phyloP scores from a whole-genome alignment of 345 rosid species.

The Orychophragmus violaceus region DNA sequence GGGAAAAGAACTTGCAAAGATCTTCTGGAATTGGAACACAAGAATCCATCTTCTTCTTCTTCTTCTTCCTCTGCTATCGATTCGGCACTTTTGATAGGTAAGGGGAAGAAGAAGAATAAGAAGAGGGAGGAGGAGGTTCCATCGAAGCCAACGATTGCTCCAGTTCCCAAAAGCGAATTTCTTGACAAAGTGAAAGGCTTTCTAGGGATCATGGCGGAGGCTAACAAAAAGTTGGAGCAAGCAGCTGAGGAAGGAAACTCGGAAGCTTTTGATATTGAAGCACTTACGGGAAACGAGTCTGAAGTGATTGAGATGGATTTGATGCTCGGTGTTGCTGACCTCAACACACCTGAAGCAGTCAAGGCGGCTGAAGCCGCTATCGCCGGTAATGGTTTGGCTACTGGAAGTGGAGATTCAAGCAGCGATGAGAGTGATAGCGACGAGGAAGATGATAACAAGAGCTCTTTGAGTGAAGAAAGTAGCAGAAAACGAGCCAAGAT shows the following conservation, averaged over 20 bases:
- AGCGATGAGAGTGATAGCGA: conserved; percentile 23
- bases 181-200: conserved; percentile 66
- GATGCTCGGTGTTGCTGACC: conserved; percentile 90
- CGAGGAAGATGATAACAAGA: not conserved
- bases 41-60: conserved; percentile 5
- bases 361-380: conserved; percentile 77
- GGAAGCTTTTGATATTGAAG: conserved; percentile 60
- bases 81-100: conserved; percentile 13
- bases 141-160: conserved; percentile 37
- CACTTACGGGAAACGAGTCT: conserved; percentile 58
- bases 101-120: not conserved
- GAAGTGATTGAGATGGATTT: conserved; percentile 80
- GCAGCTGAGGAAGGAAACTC: conserved; percentile 64
- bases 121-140: not conserved
- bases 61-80: not conserved
- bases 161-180: conserved; percentile 61
- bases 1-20: conserved; percentile 3
- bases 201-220: conserved; percentile 61
- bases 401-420: conserved; percentile 36
- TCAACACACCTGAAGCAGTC: conserved; percentile 76
- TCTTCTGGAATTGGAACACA: conserved; percentile 21
- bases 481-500: conserved; percentile 18
- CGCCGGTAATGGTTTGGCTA: conserved; percentile 25
- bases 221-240: conserved; percentile 52
- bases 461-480: not conserved